These are phyloP conservation scores for Paradendryphiella salina DNA, from an alignment of 2,329 filamentous ascomycete species.

Conservation along the genomic window DNA sequence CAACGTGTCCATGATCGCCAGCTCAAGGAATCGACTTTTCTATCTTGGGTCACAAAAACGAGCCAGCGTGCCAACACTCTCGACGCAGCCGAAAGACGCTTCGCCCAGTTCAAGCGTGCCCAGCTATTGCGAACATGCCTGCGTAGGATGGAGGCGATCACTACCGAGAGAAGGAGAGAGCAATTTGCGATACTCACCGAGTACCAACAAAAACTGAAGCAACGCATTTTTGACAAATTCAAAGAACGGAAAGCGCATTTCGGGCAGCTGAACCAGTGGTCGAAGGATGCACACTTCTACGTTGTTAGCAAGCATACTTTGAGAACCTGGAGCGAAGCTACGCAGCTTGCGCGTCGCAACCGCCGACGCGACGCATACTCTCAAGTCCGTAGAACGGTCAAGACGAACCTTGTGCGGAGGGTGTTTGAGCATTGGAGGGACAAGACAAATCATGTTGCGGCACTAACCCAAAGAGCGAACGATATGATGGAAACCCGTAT, in stretches of 20 bases:
- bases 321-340: slow-evolving; percentile 57
- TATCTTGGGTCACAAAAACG: slow-evolving; percentile 36
- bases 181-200: slow-evolving; percentile 48
- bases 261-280: slow-evolving; percentile 56
- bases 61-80: slow-evolving; percentile 34
- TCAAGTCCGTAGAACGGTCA: slow-evolving; percentile 56
- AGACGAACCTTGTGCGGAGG: slow-evolving; percentile 56
- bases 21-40: slow-evolving; percentile 33
- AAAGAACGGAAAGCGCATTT: slow-evolving; percentile 49
- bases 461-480: slow-evolving; percentile 40
- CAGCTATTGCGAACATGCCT: slow-evolving; percentile 35
- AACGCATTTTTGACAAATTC: slow-evolving; percentile 44
- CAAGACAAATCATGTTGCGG: slow-evolving; percentile 22
- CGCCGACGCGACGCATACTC: slow-evolving; percentile 61
- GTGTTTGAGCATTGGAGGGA: slow-evolving; percentile 47
- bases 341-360: slow-evolving; percentile 55
- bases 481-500: slow-evolving; percentile 29
- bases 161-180: slow-evolving; percentile 30
- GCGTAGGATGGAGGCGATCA: slow-evolving; percentile 33
- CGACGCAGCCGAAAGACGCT: slow-evolving; percentile 36
- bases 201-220: slow-evolving; percentile 48
- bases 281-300: slow-evolving; percentile 60
- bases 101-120: slow-evolving; percentile 36
- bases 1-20: slow-evolving; percentile 43
- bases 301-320: slow-evolving; percentile 56